Base-by-base conservation (phyloP, 179 eudicot genomes). In the Beta macrorhiza region DNA sequence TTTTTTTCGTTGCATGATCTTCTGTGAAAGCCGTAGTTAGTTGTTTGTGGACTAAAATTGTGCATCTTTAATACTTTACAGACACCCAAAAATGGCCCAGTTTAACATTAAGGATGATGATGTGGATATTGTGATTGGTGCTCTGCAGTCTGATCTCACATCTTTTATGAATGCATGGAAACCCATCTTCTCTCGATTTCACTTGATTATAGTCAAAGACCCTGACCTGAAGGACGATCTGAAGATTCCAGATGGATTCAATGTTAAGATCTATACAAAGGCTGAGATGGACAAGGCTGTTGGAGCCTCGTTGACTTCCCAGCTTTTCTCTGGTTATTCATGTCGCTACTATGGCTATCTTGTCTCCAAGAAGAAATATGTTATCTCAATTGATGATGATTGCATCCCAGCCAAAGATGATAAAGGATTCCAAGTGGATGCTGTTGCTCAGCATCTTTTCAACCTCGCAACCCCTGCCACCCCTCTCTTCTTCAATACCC, bases 321-420 rank as follows among this genome's bases (percentile, higher is more conserved):
- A 84, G 81, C 89, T 90, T 82, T 94, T 92, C 80, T 90, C 95
- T 67, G 99, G 99, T 68, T 94, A 91, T 82, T 87, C 97, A 7
- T 96, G 98, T 84, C 92, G 99, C 19, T 92, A 92, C 84, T 97
- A 91, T 81, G 99, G 99, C 76, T 97, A 91, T 84, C 92, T 97
- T 47, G 80, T 97, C 67, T 97, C 98, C 4, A 87, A 83, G 16
- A 97, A 88, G 80, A 97, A 94, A 86, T 97, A 92, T 59, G 80
- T 97, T 17, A 82, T 97, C 80, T 94, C 99, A 59, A 83, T 97
- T 62, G 99, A 97, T 75, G 98, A 92, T 83, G 98, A 94, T 84
- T 97, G 99, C 82, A 45, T 87, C 70, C 99, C 99, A 16, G 97
- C 98, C 65, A 94, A 83, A 84, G 93, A 94, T 56, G 88, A 88